Conservation (phyloP, 495 filamentous ascomycete genomes). For the Stereocaulon alpinum region DNA sequence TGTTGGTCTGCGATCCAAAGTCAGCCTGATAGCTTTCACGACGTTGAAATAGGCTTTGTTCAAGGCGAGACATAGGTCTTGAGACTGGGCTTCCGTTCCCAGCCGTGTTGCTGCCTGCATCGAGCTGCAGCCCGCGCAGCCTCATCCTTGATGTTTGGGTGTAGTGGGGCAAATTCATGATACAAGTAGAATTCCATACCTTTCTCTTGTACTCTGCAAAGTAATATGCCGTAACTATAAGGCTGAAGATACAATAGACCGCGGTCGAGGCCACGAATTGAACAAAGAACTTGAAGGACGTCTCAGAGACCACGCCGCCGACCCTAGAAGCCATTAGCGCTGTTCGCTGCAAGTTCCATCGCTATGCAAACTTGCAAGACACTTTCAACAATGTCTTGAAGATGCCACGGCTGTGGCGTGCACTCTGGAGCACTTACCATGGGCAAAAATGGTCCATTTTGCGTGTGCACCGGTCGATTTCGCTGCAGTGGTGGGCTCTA, state of each 20-base stretch:
- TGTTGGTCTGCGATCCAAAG: slow-evolving; percentile 20
- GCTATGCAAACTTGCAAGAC: not conserved
- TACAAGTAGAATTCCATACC: not conserved
- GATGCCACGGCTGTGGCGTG: not conserved
- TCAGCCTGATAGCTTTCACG: slow-evolving; percentile 15
- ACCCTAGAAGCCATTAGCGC: slow-evolving; percentile 44
- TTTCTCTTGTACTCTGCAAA: slow-evolving; percentile 35
- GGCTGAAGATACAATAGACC: slow-evolving; percentile 52
- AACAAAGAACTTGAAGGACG: slow-evolving; percentile 77
- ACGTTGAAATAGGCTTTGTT: slow-evolving; percentile 14
- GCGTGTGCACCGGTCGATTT: slow-evolving; percentile 65
- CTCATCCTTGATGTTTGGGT: not conserved
- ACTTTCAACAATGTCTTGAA: not conserved
- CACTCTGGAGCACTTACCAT: slow-evolving; percentile 43
- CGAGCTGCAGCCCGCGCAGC: not conserved
- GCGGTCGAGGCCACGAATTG: slow-evolving; percentile 68
- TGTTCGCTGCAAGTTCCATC: not conserved
- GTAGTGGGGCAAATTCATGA: not conserved
- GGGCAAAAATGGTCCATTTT: slow-evolving; percentile 96
- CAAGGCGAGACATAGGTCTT: not conserved
- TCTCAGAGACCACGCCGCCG: slow-evolving; percentile 79
- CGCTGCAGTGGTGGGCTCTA: slow-evolving; percentile 72
- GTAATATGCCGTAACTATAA: slow-evolving; percentile 50
- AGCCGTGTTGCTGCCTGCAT: not conserved
- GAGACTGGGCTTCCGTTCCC: not conserved